Base-by-base conservation (phyloP, 1,284 basidiomycete genomes). In the Puccinia polysora region DNA sequence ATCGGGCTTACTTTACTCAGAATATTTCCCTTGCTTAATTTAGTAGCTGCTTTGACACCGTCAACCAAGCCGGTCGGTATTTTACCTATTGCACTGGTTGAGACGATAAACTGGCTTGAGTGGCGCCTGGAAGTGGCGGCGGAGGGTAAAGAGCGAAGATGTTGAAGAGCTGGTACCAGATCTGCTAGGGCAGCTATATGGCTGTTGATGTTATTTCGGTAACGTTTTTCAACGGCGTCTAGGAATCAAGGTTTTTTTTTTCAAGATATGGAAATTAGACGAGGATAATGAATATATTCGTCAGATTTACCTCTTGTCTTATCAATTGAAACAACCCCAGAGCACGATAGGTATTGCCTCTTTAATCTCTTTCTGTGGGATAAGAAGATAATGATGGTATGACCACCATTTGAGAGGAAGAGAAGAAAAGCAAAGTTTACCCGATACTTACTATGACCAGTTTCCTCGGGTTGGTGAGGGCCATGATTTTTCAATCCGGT, bases 151-250 rank as follows among this genome's bases (percentile, higher is more conserved):
- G 76, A 75, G 45, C 76, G 74, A 47, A 77, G 73, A 34, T 77
- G 76, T 2, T 73, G 71, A 30, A 77, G 59, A 1, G 76, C 76
- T 1, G 76, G 76, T 14, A 77, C 75, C 1, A 73, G 72, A 59
- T 77, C 76, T 10, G 75, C 74, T 14, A 77, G 72, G 10, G 75
- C 73, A 2, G 76, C 75, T 25, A 77, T 74, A 65, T 73, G 34
- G 73, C 74, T 75, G 69, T 77, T 77, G 74, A 77, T 77, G 60
- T 75, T 76, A 60, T 77, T 77, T 36, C 76, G 76, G 47, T 77
- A 77, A 53, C 76, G 73, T 49, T 75, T 75, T 58, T 77, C 76
- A 62, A 77, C 76, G 6, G 76, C 76, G 36, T 77, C 76, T 77
- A 60, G 28, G 15, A 40, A 52, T 10, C 6, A 56, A 36, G 34